A percentile compares a stretch with the other conserved stretches of the same genome.
phyloP scores from a whole-genome alignment of 2,329 filamentous ascomycete species.

The Fusarium denticulatum region DNA sequence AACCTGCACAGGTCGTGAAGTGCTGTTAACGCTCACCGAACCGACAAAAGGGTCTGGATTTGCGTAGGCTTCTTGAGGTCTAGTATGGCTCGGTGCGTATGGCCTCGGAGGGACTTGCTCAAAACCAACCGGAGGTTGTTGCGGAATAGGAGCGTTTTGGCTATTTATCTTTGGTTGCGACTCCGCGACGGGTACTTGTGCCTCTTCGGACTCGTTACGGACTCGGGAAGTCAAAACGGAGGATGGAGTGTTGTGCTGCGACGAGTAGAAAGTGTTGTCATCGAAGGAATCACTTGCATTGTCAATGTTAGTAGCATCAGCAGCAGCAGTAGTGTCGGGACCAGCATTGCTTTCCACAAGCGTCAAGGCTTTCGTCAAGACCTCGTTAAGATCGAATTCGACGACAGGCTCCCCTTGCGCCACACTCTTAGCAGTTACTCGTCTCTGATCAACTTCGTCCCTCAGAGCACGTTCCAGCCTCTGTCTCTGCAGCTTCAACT shows the following conservation, averaged over 20 bases:
- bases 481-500: conserved; percentile 81
- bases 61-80: conserved; percentile 13
- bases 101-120: conserved; percentile 7
- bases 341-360: conserved; percentile 76
- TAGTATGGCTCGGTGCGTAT: conserved; percentile 10
- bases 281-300: conserved; percentile 83
- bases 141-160: conserved; percentile 19
- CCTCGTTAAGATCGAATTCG: conserved; percentile 77
- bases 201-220: conserved; percentile 57
- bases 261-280: conserved; percentile 96
- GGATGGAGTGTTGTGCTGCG: conserved; percentile 82
- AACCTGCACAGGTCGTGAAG: conserved; percentile 34
- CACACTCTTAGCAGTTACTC: conserved; percentile 52
- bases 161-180: conserved; percentile 19
- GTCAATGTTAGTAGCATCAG: conserved; percentile 68
- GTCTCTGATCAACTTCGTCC: conserved; percentile 77
- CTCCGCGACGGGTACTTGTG: conserved; percentile 29
- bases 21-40: conserved; percentile 19
- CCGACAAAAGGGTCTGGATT: conserved; percentile 6
- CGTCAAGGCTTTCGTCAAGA: conserved; percentile 75
- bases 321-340: conserved; percentile 63
- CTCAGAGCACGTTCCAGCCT: conserved; percentile 80
- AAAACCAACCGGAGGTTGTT: conserved; percentile 6
- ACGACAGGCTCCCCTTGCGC: conserved; percentile 64
- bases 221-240: conserved; percentile 59